phyloP scores from a whole-genome alignment of 2,329 filamentous ascomycete genomes.

The Alternaria sp. region DNA sequence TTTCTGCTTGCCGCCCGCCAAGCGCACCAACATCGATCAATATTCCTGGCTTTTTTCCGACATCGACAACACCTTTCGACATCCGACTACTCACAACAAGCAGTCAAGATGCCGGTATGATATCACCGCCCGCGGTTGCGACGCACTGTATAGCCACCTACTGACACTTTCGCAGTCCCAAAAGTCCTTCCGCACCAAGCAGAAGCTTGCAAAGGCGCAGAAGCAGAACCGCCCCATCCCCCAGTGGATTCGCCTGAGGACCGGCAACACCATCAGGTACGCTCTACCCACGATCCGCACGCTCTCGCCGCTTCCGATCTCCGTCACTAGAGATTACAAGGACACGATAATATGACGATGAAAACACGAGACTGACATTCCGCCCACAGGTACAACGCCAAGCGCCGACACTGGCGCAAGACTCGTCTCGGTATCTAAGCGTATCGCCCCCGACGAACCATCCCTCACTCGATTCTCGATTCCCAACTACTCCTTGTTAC shows the following conservation, averaged over 20 bases:
- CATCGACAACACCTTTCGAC: slow-evolving; percentile 42
- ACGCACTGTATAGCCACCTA: background rate
- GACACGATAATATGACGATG: background rate
- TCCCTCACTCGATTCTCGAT: slow-evolving; percentile 44
- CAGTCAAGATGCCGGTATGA: slow-evolving; percentile 51
- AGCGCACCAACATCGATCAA: slow-evolving; percentile 12
- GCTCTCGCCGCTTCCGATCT: background rate
- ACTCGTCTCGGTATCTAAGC: slow-evolving; percentile 97
- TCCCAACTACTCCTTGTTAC: slow-evolving; percentile 33
- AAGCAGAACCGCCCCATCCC: slow-evolving; percentile 99
- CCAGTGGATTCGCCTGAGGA: slow-evolving; percentile 99
- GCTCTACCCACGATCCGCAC: slow-evolving; percentile 43
- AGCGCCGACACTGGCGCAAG: slow-evolving; percentile 99
- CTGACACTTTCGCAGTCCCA: slow-evolving; percentile 73
- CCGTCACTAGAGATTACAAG: slow-evolving; percentile 7
- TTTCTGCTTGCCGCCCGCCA: slow-evolving; percentile 5
- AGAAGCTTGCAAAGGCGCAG: slow-evolving; percentile 99
- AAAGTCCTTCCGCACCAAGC: slow-evolving; percentile 99
- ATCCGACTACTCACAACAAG: slow-evolving; percentile 41
- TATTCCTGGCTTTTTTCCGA: slow-evolving; percentile 13
- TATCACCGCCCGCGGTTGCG: slow-evolving; percentile 7
- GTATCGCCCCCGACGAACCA: slow-evolving; percentile 56
- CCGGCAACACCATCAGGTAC: slow-evolving; percentile 99
- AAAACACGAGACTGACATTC: slow-evolving; percentile 18
- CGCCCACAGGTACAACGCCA: slow-evolving; percentile 91